Evolutionary conservation across 345 rosid genomes (phyloP).

Genomic region (Brassica nigra): DNA sequence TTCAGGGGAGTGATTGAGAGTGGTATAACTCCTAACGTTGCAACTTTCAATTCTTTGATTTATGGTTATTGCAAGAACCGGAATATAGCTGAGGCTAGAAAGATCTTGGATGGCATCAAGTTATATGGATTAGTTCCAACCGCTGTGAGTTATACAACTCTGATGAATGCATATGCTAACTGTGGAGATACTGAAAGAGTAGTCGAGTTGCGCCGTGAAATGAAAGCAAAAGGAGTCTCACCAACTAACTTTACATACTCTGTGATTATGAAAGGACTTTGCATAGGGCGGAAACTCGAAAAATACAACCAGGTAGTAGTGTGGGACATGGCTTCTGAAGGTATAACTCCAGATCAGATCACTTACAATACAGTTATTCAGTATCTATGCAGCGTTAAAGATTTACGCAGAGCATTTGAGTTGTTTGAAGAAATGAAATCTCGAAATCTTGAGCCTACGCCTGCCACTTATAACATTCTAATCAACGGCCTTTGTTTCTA

Average conservation of each 20-base stretch:
- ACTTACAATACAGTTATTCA: conserved; percentile 63
- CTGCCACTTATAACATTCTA: conserved; percentile 62
- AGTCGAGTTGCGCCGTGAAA: conserved; percentile 52
- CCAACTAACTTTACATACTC: conserved; percentile 67
- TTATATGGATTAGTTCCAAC: conserved; percentile 55
- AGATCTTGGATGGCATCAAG: conserved; percentile 50
- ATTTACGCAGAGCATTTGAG: conserved; percentile 49
- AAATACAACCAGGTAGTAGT: conserved; percentile 44
- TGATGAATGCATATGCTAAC: conserved; percentile 72
- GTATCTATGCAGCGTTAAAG: conserved; percentile 47
- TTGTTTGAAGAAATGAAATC: conserved; percentile 49
- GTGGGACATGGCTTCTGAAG: conserved; percentile 51
- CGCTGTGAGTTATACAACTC: conserved; percentile 64
- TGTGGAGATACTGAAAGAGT: conserved; percentile 43
- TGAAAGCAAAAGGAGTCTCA: conserved; percentile 47
- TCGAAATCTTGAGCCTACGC: conserved; percentile 52
- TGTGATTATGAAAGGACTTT: conserved; percentile 63
- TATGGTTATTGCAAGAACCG: conserved; percentile 55
- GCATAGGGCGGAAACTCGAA: conserved; percentile 49
- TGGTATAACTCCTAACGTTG: conserved; percentile 56
- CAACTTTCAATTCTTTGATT: conserved; percentile 73
- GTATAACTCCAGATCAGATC: conserved; percentile 62
- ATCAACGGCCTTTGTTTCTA: conserved; percentile 59
- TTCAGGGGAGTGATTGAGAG: conserved; percentile 44
- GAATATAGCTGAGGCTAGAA: conserved; percentile 51